Evolutionary conservation across 2,329 filamentous ascomycete species (phyloP).

Genomic region (Colletotrichum camelliae): DNA sequence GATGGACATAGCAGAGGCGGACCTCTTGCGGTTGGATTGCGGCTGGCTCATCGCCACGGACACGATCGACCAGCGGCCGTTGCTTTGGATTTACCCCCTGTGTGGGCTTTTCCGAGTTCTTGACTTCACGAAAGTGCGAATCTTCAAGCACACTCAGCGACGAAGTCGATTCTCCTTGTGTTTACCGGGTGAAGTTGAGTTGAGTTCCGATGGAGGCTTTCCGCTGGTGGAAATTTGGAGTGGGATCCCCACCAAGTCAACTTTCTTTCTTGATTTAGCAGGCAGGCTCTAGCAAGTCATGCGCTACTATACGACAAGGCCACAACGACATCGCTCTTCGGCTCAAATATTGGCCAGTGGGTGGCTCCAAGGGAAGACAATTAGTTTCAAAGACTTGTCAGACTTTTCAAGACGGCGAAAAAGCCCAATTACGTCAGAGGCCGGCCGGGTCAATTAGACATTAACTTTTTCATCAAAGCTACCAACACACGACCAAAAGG

Average conservation of each 20-base stretch:
- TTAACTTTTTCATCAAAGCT: neutral
- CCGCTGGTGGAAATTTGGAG: neutral
- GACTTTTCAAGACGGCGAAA: neutral
- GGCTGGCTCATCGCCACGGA: neutral
- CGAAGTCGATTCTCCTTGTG: neutral
- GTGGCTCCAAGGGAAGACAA: neutral
- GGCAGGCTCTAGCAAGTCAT: neutral
- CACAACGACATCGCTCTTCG: neutral
- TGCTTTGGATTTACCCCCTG: neutral
- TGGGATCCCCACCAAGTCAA: neutral
- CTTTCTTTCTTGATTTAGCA: neutral
- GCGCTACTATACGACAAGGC: neutral
- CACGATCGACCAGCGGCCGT: neutral
- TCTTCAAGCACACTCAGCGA: neutral
- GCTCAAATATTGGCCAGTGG: neutral
- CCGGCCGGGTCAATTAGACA: neutral
- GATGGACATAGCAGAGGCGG: conserved; percentile 24
- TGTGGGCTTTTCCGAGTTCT: neutral
- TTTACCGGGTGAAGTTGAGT: neutral
- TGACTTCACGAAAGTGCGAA: neutral
- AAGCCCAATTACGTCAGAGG: neutral
- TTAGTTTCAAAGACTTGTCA: neutral
- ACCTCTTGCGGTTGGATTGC: conserved; percentile 35
- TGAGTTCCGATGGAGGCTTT: neutral
- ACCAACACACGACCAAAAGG: neutral